Conservation (phyloP, 2,329 filamentous ascomycete species). For the Zymoseptoria pseudotritici region DNA sequence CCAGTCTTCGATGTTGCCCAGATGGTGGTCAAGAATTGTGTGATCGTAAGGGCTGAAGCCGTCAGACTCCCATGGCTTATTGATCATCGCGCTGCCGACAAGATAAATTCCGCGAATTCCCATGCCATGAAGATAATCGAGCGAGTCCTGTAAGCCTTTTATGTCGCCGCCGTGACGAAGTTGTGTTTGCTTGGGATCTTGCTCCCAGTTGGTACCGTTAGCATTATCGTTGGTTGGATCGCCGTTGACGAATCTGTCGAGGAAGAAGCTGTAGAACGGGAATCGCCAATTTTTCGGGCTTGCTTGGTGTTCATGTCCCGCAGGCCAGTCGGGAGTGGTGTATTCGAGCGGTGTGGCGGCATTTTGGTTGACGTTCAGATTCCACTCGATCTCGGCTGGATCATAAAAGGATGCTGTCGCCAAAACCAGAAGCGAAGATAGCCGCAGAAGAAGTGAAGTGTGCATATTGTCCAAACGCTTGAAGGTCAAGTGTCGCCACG, state of each 20-base stretch:
- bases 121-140: constrained; percentile 59
- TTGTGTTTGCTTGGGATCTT: constrained; percentile 53
- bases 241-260: constrained; percentile 59
- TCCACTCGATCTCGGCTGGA: constrained; percentile 46
- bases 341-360: constrained; percentile 53
- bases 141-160: constrained; percentile 49
- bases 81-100: constrained; percentile 57
- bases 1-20: constrained; percentile 53
- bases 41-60: constrained; percentile 52
- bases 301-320: constrained; percentile 36
- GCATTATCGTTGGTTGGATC: constrained; percentile 57
- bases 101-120: constrained; percentile 56
- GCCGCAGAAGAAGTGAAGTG: constrained; percentile 14
- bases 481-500: constrained; percentile 9
- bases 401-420: constrained; percentile 37
- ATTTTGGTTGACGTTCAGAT: constrained; percentile 53
- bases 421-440: constrained; percentile 16
- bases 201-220: constrained; percentile 54
- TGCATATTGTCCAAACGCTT: constrained; percentile 17
- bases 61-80: constrained; percentile 57
- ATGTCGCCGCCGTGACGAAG: constrained; percentile 58
- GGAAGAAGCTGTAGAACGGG: constrained; percentile 58
- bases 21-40: constrained; percentile 56
- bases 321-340: constrained; percentile 40
- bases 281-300: constrained; percentile 59